Conservation (phyloP, 2,329 filamentous ascomycete species). For the Talaromyces islandicus region DNA sequence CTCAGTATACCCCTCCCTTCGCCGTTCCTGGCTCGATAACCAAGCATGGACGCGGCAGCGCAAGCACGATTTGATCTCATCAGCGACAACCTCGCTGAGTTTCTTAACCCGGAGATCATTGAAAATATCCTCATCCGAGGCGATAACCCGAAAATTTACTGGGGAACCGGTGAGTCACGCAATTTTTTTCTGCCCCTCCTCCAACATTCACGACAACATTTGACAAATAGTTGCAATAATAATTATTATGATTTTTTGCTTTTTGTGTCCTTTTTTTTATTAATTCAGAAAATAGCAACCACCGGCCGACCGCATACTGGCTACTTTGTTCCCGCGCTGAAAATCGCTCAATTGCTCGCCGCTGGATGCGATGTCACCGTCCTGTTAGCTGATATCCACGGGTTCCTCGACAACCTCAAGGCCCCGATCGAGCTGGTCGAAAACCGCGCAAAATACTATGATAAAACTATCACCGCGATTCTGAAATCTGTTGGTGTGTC, state of each 20-base stretch:
- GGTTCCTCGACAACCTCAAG: constrained; percentile 53
- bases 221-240: neutral
- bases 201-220: neutral
- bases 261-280: too few species aligned
- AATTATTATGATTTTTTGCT: neutral
- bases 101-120: constrained; percentile 62
- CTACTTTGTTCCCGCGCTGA: constrained; percentile 83
- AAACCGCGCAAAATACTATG: constrained; percentile 78
- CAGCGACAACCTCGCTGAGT: constrained; percentile 71
- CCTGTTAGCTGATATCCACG: constrained; percentile 62
- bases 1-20: neutral
- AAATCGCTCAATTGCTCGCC: constrained; percentile 79
- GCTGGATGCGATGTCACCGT: constrained; percentile 79
- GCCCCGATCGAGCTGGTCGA: constrained; percentile 83
- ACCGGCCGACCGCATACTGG: constrained; percentile 85
- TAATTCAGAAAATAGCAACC: constrained; percentile 55
- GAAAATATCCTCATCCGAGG: constrained; percentile 24
- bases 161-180: constrained; percentile 18
- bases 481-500: constrained; percentile 73
- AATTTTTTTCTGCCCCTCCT: neutral
- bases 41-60: constrained; percentile 9
- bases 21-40: neutral
- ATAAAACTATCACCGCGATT: constrained; percentile 65
- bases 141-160: constrained; percentile 26
- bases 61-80: constrained; percentile 68